Evolutionary conservation across 768 basidiomycete genomes (phyloP), one percentile per base, ranked within the genome.

Genomic region (Terana coerulea): DNA sequence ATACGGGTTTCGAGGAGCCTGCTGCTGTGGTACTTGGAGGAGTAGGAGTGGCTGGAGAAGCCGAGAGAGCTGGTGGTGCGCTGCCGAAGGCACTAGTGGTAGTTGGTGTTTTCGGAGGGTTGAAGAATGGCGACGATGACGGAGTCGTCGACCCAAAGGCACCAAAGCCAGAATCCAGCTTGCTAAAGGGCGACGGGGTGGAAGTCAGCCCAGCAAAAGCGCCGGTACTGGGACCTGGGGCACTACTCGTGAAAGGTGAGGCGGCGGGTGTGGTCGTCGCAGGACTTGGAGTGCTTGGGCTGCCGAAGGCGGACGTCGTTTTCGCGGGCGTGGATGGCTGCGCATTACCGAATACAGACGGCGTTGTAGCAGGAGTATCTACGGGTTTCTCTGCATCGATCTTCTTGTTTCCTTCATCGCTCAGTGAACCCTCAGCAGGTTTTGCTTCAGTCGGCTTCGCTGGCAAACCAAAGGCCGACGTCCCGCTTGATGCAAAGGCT

Each of bases 111-210:
- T 57, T 57, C 14, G 52, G 56, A 17, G 61, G 56, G 48, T 59
- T 62, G 43, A 56, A 47, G 45, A 64, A 64, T 10, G 61, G 61
- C 9, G 63, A 64, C 14, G 48, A 50, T 14, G 56, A 31, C 26
- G 40, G 41, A 10, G 34, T 46, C n/a, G 50, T 49, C 6, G 36
- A 51, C 33, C 51, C 49, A 37, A 73, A 72, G 3, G 70, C 67
- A 15, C 48, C 52, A 28, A 53, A 57, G 14, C 72, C 70, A 55
- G 71, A 71, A 8, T 69, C 71, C 19, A 50, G 33, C 19, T 39
- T 44, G 3, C 30, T 21, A 25, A 58, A 58, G 3, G 40, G 40
- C 10, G 50, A 36, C 1, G 56, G 35, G 29, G 36, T 47, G 35
- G 57, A 43, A 17, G 34, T 53, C 25, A 61, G 53, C 17, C 45